Conservation (phyloP, 306 rosid genomes). For the Cicer pinnatifidum region DNA sequence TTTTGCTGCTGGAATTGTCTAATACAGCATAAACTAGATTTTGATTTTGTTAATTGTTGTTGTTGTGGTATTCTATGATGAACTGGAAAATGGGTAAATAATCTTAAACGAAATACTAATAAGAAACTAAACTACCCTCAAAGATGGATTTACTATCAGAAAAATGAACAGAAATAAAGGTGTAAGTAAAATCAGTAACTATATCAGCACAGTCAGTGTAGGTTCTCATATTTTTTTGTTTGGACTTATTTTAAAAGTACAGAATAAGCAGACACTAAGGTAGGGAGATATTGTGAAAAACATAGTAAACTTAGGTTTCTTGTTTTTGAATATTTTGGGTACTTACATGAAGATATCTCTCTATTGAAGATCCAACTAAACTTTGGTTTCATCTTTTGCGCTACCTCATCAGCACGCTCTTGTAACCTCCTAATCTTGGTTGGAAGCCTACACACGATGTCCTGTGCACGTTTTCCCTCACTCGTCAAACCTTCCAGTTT, state of each 20-base stretch:
- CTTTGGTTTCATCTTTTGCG: background rate
- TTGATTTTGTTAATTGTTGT: background rate
- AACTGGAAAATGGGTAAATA: background rate
- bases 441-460: background rate
- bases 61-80: background rate
- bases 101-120: background rate
- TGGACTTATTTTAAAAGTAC: background rate
- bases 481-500: slow-evolving; percentile 8
- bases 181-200: too few species aligned
- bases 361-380: slow-evolving; percentile 18
- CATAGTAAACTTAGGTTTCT: background rate
- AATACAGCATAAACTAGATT: slow-evolving; percentile 1
- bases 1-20: slow-evolving; percentile 1
- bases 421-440: background rate
- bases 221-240: background rate
- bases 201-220: too few species aligned
- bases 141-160: too few species aligned
- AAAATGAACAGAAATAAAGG: too few species aligned
- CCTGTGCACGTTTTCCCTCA: background rate
- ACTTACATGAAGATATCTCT: too few species aligned
- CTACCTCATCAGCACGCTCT: background rate
- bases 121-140: background rate
- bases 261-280: background rate
- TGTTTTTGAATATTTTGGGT: too few species aligned
- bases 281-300: background rate